phyloP scores from a whole-genome alignment of 2,329 filamentous ascomycete species.

The Tolypocladium guangdongense region DNA sequence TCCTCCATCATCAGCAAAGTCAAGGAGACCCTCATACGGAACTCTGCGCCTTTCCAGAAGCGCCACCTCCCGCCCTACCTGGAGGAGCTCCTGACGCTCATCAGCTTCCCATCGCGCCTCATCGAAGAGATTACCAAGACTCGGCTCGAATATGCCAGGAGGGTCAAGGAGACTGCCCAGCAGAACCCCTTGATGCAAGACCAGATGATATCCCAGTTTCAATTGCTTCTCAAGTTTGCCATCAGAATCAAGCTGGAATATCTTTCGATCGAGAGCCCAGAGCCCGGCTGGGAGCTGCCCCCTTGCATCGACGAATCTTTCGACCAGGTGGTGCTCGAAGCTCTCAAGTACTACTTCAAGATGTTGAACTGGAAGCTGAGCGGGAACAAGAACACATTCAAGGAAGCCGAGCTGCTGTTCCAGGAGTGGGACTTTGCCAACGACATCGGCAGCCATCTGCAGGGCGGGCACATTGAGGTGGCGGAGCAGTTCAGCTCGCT shows the following conservation, averaged over 20 bases:
- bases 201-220: conserved; percentile 96
- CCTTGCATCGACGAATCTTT: conserved; percentile 96
- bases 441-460: conserved; percentile 80
- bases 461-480: conserved; percentile 89
- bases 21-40: conserved; percentile 80
- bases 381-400: conserved; percentile 98
- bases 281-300: conserved; percentile 89
- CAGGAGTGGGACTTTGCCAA: conserved; percentile 98
- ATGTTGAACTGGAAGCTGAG: conserved; percentile 97
- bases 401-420: conserved; percentile 92
- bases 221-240: conserved; percentile 82
- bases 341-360: conserved; percentile 95
- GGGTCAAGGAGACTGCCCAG: conserved; percentile 89
- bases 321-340: conserved; percentile 81
- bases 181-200: conserved; percentile 91
- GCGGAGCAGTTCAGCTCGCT: conserved; percentile 94
- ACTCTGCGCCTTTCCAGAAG: conserved; percentile 73
- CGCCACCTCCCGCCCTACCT: conserved; percentile 92
- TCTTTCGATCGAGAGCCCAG: conserved; percentile 68
- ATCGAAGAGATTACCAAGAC: conserved; percentile 96
- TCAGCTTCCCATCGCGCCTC: conserved; percentile 92
- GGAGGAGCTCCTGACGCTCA: conserved; percentile 87
- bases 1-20: conserved; percentile 85
- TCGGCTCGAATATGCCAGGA: conserved; percentile 80
- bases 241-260: conserved; percentile 90